phyloP scores from a whole-genome alignment of 371 early-diverging fungal genomes.

The Batkoa obscura region DNA sequence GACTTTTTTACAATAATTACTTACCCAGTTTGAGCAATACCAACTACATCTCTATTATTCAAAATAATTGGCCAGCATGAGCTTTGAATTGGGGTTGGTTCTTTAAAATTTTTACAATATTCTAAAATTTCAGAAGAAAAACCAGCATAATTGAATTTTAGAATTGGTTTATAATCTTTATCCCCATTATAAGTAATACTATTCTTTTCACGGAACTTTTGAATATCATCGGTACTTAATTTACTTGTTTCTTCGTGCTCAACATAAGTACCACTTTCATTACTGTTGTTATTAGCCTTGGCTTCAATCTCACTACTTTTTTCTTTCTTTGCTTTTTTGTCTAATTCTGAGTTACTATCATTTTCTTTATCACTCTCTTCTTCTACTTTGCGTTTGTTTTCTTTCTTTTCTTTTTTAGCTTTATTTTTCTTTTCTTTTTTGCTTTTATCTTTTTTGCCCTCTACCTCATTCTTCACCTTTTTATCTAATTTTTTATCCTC shows the following conservation, averaged over 20 bases:
- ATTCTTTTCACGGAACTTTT: conserved; percentile 42
- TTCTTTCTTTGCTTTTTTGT: not conserved
- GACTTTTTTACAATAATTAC: not conserved
- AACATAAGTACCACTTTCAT: conserved; percentile 6
- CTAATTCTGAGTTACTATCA: too few relatives aligned
- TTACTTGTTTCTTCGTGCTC: conserved; percentile 15
- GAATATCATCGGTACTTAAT: conserved; percentile 12
- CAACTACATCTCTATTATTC: conserved; percentile 50
- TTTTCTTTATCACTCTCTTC: conserved; percentile 12
- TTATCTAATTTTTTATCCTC: not conserved
- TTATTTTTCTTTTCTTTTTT: not conserved
- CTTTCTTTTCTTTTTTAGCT: not conserved
- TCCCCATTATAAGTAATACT: conserved; percentile 42
- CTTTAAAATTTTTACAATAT: conserved; percentile 62
- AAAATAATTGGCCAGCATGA: conserved; percentile 71
- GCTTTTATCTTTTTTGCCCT: not conserved
- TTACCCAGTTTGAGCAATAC: conserved; percentile 71
- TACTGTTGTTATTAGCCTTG: not conserved
- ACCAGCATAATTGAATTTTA: conserved; percentile 52
- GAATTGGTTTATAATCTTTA: conserved; percentile 44
- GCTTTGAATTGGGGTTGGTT: conserved; percentile 94
- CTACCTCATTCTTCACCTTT: not conserved
- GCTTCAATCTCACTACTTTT: not conserved
- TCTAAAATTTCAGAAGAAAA: conserved; percentile 50
- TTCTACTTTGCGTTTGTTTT: conserved; percentile 4